A percentile compares a stretch with the other conserved stretches of the same genome.
phyloP scores from a whole-genome alignment of 495 filamentous ascomycete species.

The Antarctomyces pellizariae region DNA sequence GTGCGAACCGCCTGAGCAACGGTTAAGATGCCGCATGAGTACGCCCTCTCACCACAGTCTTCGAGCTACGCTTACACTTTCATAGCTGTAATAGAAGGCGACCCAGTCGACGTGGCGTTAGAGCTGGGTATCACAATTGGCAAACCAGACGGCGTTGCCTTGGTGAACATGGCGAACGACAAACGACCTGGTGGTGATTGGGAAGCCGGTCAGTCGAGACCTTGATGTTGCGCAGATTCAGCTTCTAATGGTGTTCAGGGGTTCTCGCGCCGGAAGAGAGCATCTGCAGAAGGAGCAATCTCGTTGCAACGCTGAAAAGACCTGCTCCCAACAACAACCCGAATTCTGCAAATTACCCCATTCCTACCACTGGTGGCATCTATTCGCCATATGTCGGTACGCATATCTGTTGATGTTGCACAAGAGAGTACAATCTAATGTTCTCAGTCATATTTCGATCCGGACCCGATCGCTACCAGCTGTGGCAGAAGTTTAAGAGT shows the following conservation, averaged over 20 bases:
- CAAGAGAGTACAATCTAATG: constrained; percentile 1
- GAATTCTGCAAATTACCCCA: constrained; percentile 39
- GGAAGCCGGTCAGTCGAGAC: constrained; percentile 32
- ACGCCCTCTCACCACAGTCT: background rate
- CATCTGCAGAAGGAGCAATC: constrained; percentile 45
- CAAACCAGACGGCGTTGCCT: constrained; percentile 24
- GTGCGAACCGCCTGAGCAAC: background rate
- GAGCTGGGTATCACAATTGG: constrained; percentile 23
- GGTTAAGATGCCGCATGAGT: background rate
- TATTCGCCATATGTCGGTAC: constrained; percentile 39
- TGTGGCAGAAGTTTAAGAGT: constrained; percentile 17
- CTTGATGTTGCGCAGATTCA: background rate
- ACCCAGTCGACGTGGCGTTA: constrained; percentile 45
- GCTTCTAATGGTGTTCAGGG: constrained; percentile 3
- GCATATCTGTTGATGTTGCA: constrained; percentile 7
- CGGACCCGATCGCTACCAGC: constrained; percentile 23
- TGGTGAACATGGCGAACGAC: constrained; percentile 55
- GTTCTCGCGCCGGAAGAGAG: constrained; percentile 45
- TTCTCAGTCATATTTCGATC: constrained; percentile 26
- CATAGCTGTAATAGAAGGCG: constrained; percentile 18
- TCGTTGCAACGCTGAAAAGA: constrained; percentile 35
- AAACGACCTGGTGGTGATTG: constrained; percentile 53
- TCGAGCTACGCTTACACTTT: constrained; percentile 3
- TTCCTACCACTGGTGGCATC: constrained; percentile 39
- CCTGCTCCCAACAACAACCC: constrained; percentile 20